Evolutionary conservation across 352 stramenopile species (phyloP), one percentile per base, ranked within the genome.

Genomic region (Phytophthora meadii): DNA sequence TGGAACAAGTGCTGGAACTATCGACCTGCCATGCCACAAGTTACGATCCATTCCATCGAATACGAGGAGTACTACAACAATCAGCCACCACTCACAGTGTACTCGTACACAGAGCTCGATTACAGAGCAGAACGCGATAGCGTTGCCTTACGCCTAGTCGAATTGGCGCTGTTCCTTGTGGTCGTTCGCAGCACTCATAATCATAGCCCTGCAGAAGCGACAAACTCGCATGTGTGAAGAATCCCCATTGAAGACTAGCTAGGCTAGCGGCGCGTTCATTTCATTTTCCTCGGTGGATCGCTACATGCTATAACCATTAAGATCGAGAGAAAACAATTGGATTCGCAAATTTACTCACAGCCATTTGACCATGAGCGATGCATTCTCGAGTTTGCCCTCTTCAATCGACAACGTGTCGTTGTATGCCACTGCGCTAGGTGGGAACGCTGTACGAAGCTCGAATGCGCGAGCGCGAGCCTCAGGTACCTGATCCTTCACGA

Each of bases 281-380:
- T 34, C 30, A 41, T 62, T 72, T 41, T 71, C 11, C 19, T 39
- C 37, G 34, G 45, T 25, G 30, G 10, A 8, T 11, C 30, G 30
- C 30, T 34, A 34, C 30, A 34, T 34, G 8, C 7, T 9, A 34
- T 30, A 34, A 7, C 8, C 30, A 44, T 34, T 30, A 54, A 44
- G 17, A 40, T 32, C 41, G 28, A 41, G 30, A 44, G 28, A 6
- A 27, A 30, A 47, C 44, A 58, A 41, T 51, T 64, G 36, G 34
- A 42, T 50, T 59, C 22, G 30, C 27, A 22, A 44, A 22, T 45
- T 52, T 50, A 17, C 49, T 76, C 48, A 79, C 15, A 79, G 63
- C 87, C 87, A 95, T 46, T 93, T 84, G 64, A 95, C 73, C 72
- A 90, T 88, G 39, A 95, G 70, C 52, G 84, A 88, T 40, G 84